A percentile compares a stretch with the other conserved stretches of the same genome.
phyloP scores from a whole-genome alignment of 2,329 filamentous ascomycete species.

The Aspergillus nomiae region DNA sequence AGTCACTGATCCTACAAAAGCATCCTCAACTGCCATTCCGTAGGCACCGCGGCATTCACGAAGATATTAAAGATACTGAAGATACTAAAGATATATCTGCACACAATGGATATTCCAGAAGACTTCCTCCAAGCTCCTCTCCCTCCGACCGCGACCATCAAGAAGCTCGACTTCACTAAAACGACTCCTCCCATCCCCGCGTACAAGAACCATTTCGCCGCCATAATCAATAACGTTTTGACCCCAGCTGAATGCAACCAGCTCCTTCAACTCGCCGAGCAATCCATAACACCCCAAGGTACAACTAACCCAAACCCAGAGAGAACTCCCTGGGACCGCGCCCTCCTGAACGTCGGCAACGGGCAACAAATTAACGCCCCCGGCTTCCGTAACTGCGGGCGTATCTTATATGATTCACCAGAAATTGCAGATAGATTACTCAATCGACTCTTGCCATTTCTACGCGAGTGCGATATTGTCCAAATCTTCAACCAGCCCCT shows the following conservation, averaged over 20 bases:
- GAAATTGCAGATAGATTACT: slow-evolving; percentile 66
- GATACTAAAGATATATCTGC: not conserved
- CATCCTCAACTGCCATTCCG: not conserved
- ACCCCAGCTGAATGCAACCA: slow-evolving; percentile 25
- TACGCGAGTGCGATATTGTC: slow-evolving; percentile 52
- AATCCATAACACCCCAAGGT: slow-evolving; percentile 25
- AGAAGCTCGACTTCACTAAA: slow-evolving; percentile 11
- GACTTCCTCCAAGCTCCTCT: not conserved
- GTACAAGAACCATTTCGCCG: slow-evolving; percentile 16
- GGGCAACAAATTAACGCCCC: slow-evolving; percentile 60
- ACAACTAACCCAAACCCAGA: not conserved
- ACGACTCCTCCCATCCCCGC: slow-evolving; percentile 16
- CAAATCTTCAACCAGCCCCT: slow-evolving; percentile 34
- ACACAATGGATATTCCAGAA: not conserved
- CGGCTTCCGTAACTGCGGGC: slow-evolving; percentile 67
- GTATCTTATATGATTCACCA: slow-evolving; percentile 73
- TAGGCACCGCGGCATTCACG: too few species aligned
- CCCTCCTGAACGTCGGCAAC: slow-evolving; percentile 66
- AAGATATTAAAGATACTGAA: too few species aligned
- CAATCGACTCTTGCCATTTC: slow-evolving; percentile 54
- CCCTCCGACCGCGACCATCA: slow-evolving; percentile 3
- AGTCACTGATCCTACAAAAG: not conserved
- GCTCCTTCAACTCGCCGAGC: slow-evolving; percentile 55
- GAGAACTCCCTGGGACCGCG: slow-evolving; percentile 62
- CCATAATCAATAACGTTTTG: slow-evolving; percentile 14